Conservation (phyloP, 208 protist species). For the Naegleria fowleri region DNA sequence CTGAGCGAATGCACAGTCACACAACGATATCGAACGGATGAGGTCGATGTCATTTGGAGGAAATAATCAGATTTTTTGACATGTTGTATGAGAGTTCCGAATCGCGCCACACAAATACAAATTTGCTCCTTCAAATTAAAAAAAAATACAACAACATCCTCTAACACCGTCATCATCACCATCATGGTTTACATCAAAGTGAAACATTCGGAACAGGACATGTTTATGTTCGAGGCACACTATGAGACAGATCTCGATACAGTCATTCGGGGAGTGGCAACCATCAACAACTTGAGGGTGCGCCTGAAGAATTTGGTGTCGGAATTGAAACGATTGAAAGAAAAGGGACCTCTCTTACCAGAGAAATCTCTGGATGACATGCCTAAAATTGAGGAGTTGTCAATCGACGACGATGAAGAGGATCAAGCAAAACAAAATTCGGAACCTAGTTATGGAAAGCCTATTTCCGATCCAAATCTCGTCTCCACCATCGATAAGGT, state of each 20-base stretch:
- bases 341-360: not conserved
- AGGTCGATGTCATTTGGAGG: slow-evolving; percentile 86
- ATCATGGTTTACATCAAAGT: slow-evolving; percentile 11
- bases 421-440: not conserved
- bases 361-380: not conserved
- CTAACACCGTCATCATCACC: no score
- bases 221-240: not conserved
- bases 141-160: not conserved
- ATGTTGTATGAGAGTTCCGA: no score
- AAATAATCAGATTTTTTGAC: not conserved
- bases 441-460: not conserved
- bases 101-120: no score
- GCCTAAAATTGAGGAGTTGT: not conserved
- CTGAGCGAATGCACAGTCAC: slow-evolving; percentile 64
- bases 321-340: not conserved
- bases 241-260: not conserved
- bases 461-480: not conserved
- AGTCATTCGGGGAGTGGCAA: not conserved
- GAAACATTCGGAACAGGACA: not conserved
- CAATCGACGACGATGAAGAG: not conserved
- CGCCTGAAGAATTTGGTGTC: not conserved
- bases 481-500: not conserved
- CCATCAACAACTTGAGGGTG: not conserved
- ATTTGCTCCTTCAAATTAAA: no score
- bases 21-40: slow-evolving; percentile 87